Evolutionary conservation across 768 basidiomycete genomes (phyloP).

Genomic region (Lentinula boryana): DNA sequence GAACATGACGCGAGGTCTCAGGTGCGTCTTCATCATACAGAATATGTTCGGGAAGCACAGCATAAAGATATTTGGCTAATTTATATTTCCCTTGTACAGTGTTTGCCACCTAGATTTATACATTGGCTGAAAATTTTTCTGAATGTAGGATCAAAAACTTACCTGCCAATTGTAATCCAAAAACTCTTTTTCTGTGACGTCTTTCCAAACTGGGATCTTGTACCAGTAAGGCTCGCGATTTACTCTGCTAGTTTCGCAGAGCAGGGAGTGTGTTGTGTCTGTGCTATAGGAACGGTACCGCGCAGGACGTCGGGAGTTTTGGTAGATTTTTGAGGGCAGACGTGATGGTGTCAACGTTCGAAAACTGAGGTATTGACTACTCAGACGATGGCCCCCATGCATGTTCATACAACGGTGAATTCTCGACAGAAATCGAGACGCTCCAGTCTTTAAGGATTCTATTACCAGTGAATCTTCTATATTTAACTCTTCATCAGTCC

Average conservation of each 20-base stretch:
- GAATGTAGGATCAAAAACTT: neutral
- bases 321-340: too few relatives aligned
- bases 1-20: neutral
- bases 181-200: neutral
- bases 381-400: too few relatives aligned
- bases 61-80: slow-evolving; percentile 8
- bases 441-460: too few relatives aligned
- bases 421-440: too few relatives aligned
- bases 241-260: neutral
- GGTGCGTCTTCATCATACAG: neutral
- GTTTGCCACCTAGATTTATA: slow-evolving; percentile 8
- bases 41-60: slow-evolving; percentile 5
- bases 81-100: slow-evolving; percentile 13
- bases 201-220: neutral
- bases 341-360: too few relatives aligned
- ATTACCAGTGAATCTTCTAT: too few relatives aligned
- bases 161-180: neutral
- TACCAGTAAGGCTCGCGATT: neutral
- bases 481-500: too few relatives aligned
- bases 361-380: too few relatives aligned
- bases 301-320: too few relatives aligned
- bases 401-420: too few relatives aligned
- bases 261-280: neutral
- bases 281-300: too few relatives aligned
- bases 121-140: neutral